These are phyloP conservation scores for Lachnellula hyalina DNA, from an alignment of 2,329 filamentous ascomycete species.

Conservation along the genomic window DNA sequence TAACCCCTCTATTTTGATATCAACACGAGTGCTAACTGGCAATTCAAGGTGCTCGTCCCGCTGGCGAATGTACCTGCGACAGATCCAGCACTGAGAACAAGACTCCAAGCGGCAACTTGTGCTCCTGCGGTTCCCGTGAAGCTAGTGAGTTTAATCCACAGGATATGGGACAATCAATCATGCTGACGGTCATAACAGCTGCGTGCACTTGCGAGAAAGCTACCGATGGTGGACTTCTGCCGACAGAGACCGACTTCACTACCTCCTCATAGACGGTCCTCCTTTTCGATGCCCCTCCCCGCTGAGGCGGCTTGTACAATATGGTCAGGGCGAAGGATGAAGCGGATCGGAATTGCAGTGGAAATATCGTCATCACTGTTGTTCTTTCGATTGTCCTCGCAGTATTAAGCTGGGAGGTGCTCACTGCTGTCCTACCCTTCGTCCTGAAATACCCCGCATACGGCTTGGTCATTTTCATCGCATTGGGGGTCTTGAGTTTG, in stretches of 20 bases:
- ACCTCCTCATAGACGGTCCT: constrained; percentile 43
- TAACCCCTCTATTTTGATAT: constrained; percentile 26
- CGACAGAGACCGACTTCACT: constrained; percentile 81
- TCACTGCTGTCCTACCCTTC: neutral
- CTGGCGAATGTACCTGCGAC: constrained; percentile 77
- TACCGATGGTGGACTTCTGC: constrained; percentile 54
- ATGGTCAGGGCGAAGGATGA: neutral
- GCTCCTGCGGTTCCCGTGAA: constrained; percentile 71
- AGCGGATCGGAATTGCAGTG: neutral
- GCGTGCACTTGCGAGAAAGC: constrained; percentile 82
- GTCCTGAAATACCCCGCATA: neutral
- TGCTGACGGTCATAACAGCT: constrained; percentile 36
- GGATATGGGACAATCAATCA: neutral
- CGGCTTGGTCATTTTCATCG: neutral
- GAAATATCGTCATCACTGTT: neutral
- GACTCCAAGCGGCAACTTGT: constrained; percentile 54
- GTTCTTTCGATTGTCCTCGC: neutral
- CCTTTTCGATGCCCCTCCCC: neutral
- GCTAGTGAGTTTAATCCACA: constrained; percentile 47
- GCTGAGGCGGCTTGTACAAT: neutral
- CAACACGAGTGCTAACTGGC: constrained; percentile 1
- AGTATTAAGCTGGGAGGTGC: neutral
- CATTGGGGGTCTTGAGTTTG: neutral
- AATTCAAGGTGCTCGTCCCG: constrained; percentile 54
- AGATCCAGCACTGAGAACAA: constrained; percentile 65